phyloP scores from a whole-genome alignment of 495 filamentous ascomycete species.

The Pyrenopolyporus hunteri region DNA sequence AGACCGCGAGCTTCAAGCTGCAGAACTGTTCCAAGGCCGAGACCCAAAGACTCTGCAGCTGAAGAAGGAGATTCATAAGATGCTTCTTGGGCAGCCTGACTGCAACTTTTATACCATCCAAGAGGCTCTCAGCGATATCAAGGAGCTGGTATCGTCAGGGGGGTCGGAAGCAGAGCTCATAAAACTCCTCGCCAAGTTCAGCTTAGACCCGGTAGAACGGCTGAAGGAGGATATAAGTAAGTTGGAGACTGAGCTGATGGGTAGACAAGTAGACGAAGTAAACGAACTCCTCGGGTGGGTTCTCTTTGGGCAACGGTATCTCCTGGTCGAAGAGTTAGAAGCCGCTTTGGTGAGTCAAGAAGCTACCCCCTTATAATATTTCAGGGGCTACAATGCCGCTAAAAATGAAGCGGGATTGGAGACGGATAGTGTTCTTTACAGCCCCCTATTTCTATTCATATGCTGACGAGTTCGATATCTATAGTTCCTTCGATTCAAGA shows the following conservation, averaged over 20 bases:
- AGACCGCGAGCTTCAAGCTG: background rate
- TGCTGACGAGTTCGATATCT: background rate
- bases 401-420: no score
- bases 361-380: no score
- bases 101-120: background rate
- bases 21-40: background rate
- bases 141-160: slow-evolving; percentile 27
- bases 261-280: slow-evolving; percentile 37
- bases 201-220: slow-evolving; percentile 15
- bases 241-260: slow-evolving; percentile 29
- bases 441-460: background rate
- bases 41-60: background rate
- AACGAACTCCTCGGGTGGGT: slow-evolving; percentile 41
- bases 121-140: background rate
- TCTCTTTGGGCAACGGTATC: slow-evolving; percentile 18
- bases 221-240: slow-evolving; percentile 27
- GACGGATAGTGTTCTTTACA: background rate
- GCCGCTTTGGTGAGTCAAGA: slow-evolving; percentile 22
- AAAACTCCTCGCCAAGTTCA: slow-evolving; percentile 26
- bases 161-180: slow-evolving; percentile 38
- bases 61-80: background rate
- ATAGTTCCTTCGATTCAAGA: slow-evolving; percentile 15
- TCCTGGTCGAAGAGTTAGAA: slow-evolving; percentile 20
- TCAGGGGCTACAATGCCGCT: no score
- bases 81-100: background rate